Conservation (phyloP, 169 alveolate genomes). For the Plasmodium vinckei region DNA sequence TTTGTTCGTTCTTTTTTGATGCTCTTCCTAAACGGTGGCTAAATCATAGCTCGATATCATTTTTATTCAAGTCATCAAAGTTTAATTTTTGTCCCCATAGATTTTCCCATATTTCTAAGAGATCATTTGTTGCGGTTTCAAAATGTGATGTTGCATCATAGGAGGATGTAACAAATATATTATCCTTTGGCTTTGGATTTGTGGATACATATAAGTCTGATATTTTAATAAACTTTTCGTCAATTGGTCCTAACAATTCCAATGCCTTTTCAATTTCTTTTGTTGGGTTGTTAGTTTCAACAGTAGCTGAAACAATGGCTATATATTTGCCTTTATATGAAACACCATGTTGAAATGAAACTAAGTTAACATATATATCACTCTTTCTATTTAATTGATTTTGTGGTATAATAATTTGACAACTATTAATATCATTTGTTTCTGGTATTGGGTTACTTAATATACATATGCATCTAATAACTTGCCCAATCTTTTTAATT, state of each 20-base stretch:
- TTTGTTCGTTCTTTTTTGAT: no score
- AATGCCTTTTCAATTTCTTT: conserved; percentile 95
- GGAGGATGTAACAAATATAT: conserved; percentile 93
- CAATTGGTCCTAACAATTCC: conserved; percentile 93
- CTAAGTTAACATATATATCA: conserved; percentile 95
- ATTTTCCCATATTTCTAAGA: conserved; percentile 88
- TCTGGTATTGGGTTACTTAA: conserved; percentile 96
- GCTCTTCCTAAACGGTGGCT: no score
- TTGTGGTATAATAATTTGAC: conserved; percentile 96
- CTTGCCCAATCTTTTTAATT: conserved; percentile 84
- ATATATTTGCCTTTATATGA: conserved; percentile 95
- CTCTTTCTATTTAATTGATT: conserved; percentile 93
- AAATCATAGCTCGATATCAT: conserved; percentile 19
- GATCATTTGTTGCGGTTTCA: conserved; percentile 97
- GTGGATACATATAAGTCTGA: conserved; percentile 93
- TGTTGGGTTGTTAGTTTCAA: conserved; percentile 95
- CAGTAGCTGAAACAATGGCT: conserved; percentile 96
- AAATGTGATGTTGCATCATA: conserved; percentile 98
- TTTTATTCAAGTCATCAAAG: conserved; percentile 63
- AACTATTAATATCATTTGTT: conserved; percentile 94
- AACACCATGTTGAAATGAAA: conserved; percentile 94
- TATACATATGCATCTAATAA: conserved; percentile 94
- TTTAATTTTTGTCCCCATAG: conserved; percentile 70
- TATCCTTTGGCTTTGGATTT: conserved; percentile 89
- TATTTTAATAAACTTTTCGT: conserved; percentile 92